Conservation (phyloP, 106 monocot species). For the Allium fistulosum region DNA sequence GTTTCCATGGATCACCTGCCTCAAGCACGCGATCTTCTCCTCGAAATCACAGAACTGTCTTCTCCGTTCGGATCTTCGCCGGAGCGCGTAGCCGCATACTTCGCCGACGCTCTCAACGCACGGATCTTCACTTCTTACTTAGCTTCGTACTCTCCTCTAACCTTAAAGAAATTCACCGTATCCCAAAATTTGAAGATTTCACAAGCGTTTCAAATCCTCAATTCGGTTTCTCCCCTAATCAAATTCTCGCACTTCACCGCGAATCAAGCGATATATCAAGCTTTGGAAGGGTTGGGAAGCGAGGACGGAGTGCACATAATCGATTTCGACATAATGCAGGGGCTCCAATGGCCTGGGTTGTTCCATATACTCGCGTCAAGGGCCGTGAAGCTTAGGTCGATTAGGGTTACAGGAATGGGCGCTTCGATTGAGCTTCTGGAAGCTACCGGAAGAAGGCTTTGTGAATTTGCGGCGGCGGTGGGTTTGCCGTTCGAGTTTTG, state of each 20-base stretch:
- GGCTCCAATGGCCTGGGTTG: slow-evolving; percentile 54
- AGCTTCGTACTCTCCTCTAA: slow-evolving; percentile 25
- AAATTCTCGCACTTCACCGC: slow-evolving; percentile 35
- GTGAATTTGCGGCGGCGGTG: slow-evolving; percentile 55
- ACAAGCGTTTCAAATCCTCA: slow-evolving; percentile 18
- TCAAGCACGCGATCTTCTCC: slow-evolving; percentile 29
- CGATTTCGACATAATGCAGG: slow-evolving; percentile 64
- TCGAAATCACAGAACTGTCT: slow-evolving; percentile 36
- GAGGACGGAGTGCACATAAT: slow-evolving; percentile 46
- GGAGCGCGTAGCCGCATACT: slow-evolving; percentile 63
- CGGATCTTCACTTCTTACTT: slow-evolving; percentile 40
- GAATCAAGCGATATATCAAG: slow-evolving; percentile 26
- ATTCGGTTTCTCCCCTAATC: slow-evolving; percentile 14
- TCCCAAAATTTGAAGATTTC: slow-evolving; percentile 24
- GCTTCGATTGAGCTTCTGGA: slow-evolving; percentile 38
- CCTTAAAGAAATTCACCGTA: slow-evolving; percentile 14
- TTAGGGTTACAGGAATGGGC: slow-evolving; percentile 51
- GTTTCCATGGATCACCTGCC: slow-evolving; percentile 28
- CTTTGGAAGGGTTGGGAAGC: slow-evolving; percentile 19
- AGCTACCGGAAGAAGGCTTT: slow-evolving; percentile 38
- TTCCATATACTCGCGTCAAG: slow-evolving; percentile 59
- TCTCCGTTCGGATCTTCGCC: slow-evolving; percentile 56
- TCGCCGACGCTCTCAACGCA: slow-evolving; percentile 49
- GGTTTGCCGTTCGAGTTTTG: slow-evolving; percentile 52
- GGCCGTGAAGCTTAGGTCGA: slow-evolving; percentile 17